These are phyloP conservation scores for Russula foetens DNA, from an alignment of 768 basidiomycete species.

Conservation along the genomic window DNA sequence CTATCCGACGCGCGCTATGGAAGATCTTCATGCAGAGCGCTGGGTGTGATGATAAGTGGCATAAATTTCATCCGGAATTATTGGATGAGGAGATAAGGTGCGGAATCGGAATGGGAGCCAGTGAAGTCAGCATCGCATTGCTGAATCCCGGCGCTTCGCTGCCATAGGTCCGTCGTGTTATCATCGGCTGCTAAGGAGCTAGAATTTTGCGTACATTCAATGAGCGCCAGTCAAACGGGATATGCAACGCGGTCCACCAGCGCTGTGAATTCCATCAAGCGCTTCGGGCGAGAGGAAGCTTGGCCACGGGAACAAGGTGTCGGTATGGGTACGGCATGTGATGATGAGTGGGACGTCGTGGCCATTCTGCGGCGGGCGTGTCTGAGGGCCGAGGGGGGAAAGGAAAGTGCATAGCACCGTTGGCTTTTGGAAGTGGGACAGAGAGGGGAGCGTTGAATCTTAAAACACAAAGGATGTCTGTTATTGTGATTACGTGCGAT, in stretches of 20 bases:
- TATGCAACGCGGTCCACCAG: slow-evolving; percentile 31
- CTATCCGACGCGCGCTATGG: slow-evolving; percentile 35
- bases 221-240: slow-evolving; percentile 44
- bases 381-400: neutral
- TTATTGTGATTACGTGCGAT: too few species aligned
- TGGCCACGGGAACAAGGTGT: neutral
- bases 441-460: too few species aligned
- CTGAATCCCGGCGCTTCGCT: neutral
- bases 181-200: slow-evolving; percentile 36
- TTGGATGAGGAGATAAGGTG: slow-evolving; percentile 23
- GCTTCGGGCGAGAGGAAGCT: neutral
- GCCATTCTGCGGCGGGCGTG: neutral
- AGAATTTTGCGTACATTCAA: slow-evolving; percentile 40
- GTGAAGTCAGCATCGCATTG: neutral
- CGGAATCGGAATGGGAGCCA: neutral
- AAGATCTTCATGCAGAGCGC: slow-evolving; percentile 28
- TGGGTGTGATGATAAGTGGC: slow-evolving; percentile 27
- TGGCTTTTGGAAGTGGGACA: too few species aligned
- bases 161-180: slow-evolving; percentile 35
- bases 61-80: slow-evolving; percentile 16
- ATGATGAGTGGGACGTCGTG: slow-evolving; percentile 3
- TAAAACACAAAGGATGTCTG: too few species aligned
- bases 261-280: neutral
- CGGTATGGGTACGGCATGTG: neutral
- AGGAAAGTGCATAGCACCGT: neutral